phyloP scores from a whole-genome alignment of 305 asterid genomes.

The Fraxinus angustifolia region DNA sequence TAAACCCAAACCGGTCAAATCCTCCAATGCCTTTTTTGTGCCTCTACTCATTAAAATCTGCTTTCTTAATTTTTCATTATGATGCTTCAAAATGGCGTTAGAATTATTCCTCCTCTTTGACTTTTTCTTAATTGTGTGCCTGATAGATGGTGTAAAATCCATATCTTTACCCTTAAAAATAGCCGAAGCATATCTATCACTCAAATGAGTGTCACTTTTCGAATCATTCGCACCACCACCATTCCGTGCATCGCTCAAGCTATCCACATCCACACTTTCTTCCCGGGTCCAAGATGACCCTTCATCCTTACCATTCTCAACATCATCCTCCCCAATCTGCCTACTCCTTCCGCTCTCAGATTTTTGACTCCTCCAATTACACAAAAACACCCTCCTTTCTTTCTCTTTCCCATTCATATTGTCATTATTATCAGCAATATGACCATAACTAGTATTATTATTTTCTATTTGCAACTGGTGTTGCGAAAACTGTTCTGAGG shows the following conservation, averaged over 20 bases:
- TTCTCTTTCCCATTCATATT: conserved; percentile 34
- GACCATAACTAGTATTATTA: conserved; percentile 15
- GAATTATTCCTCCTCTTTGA: conserved; percentile 43
- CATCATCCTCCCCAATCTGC: conserved; percentile 48
- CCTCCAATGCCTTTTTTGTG: conserved; percentile 38
- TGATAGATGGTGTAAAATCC: conserved; percentile 50
- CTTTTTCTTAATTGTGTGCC: conserved; percentile 50
- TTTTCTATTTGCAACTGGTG: conserved; percentile 26
- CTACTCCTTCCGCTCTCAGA: conserved; percentile 76
- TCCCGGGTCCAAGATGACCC: conserved; percentile 48
- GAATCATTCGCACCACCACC: conserved; percentile 66
- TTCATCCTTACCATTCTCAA: conserved; percentile 40
- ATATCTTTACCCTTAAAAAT: conserved; percentile 56
- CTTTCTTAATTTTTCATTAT: conserved; percentile 45
- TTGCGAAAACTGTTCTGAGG: conserved; percentile 33
- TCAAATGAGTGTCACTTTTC: conserved; percentile 56
- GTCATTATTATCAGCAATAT: conserved; percentile 27
- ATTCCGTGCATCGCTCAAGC: conserved; percentile 54
- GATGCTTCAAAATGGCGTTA: conserved; percentile 37
- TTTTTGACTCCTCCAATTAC: conserved; percentile 80
- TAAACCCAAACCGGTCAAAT: conserved; percentile 31
- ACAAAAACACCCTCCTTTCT: conserved; percentile 62
- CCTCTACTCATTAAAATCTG: conserved; percentile 42
- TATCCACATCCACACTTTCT: conserved; percentile 50
- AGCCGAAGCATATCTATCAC: conserved; percentile 51